Base-by-base conservation (phyloP, 495 filamentous ascomycete species). In the Tuber borchii region DNA sequence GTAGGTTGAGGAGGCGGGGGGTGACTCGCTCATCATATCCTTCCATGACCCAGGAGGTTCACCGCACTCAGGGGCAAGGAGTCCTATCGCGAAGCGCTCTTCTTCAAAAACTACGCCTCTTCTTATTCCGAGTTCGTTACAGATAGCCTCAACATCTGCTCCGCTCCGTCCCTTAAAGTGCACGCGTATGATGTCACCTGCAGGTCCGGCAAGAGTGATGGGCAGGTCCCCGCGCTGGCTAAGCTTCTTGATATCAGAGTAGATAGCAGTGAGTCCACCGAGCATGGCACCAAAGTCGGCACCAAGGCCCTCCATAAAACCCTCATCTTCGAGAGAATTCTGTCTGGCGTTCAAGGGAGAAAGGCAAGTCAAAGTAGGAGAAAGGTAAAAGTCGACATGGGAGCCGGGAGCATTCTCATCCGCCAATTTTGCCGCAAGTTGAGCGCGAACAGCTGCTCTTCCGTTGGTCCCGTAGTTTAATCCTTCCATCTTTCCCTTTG, bases 131-230 rank as follows among this genome's bases (percentile, higher is more conserved):
- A 95, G 87, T 84, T 99, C 95, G 69, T 92, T 87, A 82, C 94
- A 97, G 0, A 97, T 86, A 22, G 87, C 85, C 82, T 96, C 93
- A 0, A 98, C 93, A 2, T 92, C 92, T 7, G 91, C 89, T 0
- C 89, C 89, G 81, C 97, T 94, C 77, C 95, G 97, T 37, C 95
- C 95, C 1, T 93, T 92, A 82, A 99, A 98, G 48, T 93, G 90
- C 3, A 98, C 91, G 17, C 92, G 88, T 12, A 99, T 85, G 5
- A 86, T 83, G 61, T 83, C 83, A 51, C 83, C 82, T 10, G 88
- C 88, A 31, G 85, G 84, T 72, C 86, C 84, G 71, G 90, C 90
- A 56, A 97, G 87, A 0, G 87, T 85, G 26, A 97, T 90, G 0
- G 95, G 93, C 14, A 98, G 86, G 81, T 97, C 93, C 14, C 95